Percentiles rank a stretch among this genome's conserved stretches.
These are phyloP conservation scores for Vicia villosa DNA, from an alignment of 306 rosid genomes.

Conservation along the genomic window DNA sequence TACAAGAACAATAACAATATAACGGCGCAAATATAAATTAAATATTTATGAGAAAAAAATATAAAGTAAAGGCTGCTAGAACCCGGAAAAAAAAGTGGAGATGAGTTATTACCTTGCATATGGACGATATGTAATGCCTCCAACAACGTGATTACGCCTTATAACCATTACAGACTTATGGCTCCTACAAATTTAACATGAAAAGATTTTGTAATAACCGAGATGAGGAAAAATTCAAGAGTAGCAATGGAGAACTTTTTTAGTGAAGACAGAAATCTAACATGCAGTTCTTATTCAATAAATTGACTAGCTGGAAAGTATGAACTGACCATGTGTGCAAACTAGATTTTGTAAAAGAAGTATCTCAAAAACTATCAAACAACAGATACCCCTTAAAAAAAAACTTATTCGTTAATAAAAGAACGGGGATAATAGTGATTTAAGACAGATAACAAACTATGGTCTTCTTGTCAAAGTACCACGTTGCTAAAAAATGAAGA, in stretches of 20 bases:
- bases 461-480: not conserved
- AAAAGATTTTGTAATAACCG: conserved; percentile 25
- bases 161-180: conserved; percentile 97
- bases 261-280: not conserved
- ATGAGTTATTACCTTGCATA: conserved; percentile 63
- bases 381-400: not conserved
- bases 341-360: conserved; percentile 17
- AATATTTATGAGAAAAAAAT: not conserved
- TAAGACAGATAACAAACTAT: conserved; percentile 9
- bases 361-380: conserved; percentile 15
- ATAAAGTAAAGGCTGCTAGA: not conserved
- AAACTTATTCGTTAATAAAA: conserved; percentile 16
- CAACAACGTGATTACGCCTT: conserved; percentile 82
- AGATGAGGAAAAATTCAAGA: conserved; percentile 11
- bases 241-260: conserved; percentile 14
- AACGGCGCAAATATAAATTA: not conserved
- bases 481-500: not conserved
- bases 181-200: conserved; percentile 58
- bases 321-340: conserved; percentile 5
- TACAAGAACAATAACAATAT: conserved; percentile 4
- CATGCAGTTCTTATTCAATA: conserved; percentile 25
- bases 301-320: conserved; percentile 14
- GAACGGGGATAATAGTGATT: not conserved
- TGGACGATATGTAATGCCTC: conserved; percentile 99
- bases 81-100: conserved; percentile 11